Evolutionary conservation across 2,329 filamentous ascomycete genomes (phyloP), one percentile per base, ranked within the genome.

Genomic region (Tolypocladium pustulatum): DNA sequence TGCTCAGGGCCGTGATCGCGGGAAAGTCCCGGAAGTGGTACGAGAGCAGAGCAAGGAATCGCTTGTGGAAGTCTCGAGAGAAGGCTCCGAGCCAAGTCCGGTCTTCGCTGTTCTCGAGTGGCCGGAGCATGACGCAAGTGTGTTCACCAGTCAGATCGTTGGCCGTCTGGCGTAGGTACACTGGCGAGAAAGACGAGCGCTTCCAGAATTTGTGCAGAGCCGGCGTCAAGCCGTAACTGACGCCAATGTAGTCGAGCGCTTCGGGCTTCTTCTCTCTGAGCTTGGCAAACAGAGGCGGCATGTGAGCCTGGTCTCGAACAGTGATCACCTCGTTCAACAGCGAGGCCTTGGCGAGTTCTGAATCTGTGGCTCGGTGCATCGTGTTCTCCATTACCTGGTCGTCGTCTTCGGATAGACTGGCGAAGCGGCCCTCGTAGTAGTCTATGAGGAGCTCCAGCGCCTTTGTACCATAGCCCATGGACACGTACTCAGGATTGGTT

Each of bases 121-220:
- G 89, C 59, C 91, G 85, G 55, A 99, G 81, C 95, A 99, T 99
- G 34, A 99, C 93, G 70, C 91, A 97, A 0, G 94, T 96, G 71
- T 99, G 94, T 74, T 99, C 94, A 58, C 94, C 94, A 0, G 95
- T 99, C 53, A 99, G 80, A 59, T 97, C 94, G 70, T 97, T 99
- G 56, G 94, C 81, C 2, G 95, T 99, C 76, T 99, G 94, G 38
- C 94, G 84, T 17, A 99, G 81, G 68, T 99, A 99, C 0, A 99
- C 90, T 0, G 94, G 94, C 2, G 86, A 84, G 71, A 97, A 99
- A 0, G 80, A 80, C 20, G 88, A 84, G 40, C 89, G 88, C 75
- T 97, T 96, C 94, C 94, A 99, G 79, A 99, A 99, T 69, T 90
- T 95, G 76, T 96, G 94, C 17, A 99, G 84, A 17, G 84, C 81